phyloP scores from a whole-genome alignment of 345 rosid species.

The Eucalyptus regnans region DNA sequence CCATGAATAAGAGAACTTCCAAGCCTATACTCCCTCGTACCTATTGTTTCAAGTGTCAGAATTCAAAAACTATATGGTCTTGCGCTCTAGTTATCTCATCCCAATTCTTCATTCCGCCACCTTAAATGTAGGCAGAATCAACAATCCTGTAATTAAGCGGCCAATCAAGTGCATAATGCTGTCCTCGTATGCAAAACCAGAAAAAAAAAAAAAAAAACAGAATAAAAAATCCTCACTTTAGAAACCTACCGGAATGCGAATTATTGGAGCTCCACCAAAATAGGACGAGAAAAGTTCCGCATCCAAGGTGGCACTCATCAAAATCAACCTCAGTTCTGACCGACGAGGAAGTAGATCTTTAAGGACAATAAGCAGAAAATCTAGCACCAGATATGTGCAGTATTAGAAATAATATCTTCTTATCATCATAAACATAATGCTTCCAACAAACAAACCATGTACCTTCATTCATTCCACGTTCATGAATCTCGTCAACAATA shows the following conservation, averaged over 20 bases:
- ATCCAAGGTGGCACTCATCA: conserved; percentile 95
- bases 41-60: neutral
- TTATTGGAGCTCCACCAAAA: conserved; percentile 72
- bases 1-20: neutral
- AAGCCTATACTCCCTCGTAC: neutral
- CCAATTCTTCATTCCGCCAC: neutral
- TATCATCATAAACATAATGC: neutral
- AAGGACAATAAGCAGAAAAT: conserved; percentile 88
- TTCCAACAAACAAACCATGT: conserved; percentile 1
- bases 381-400: conserved; percentile 23
- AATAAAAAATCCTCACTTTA: neutral
- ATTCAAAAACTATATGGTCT: neutral
- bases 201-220: neutral
- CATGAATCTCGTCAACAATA: conserved; percentile 94
- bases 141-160: neutral
- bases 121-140: neutral
- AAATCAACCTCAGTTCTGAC: conserved; percentile 68
- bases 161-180: neutral
- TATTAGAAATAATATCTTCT: conserved; percentile 1
- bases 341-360: conserved; percentile 85
- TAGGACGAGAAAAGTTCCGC: conserved; percentile 90
- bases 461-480: conserved; percentile 99
- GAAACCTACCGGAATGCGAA: conserved; percentile 66
- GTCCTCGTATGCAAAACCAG: neutral
- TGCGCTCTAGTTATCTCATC: neutral